A percentile compares a stretch with the other conserved stretches of the same genome.
phyloP scores from a whole-genome alignment of 1,284 basidiomycete species.

The Ustilago crameri region DNA sequence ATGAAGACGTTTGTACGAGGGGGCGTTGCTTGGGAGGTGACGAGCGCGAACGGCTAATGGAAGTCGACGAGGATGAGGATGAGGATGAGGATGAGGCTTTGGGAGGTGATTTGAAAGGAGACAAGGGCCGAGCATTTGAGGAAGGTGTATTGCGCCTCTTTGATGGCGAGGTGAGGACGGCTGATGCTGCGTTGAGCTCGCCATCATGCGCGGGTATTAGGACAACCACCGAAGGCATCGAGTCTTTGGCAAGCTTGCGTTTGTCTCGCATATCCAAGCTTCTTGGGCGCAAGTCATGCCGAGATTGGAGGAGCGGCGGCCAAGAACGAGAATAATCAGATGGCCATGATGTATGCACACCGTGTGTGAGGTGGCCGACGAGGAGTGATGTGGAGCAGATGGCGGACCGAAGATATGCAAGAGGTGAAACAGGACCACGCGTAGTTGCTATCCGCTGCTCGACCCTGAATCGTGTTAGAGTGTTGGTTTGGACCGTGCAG shows the following conservation, averaged over 20 bases:
- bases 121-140: not conserved
- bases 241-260: not conserved
- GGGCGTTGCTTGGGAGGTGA: not conserved
- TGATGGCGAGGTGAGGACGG: constrained; percentile 5
- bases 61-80: not conserved
- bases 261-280: constrained; percentile 17
- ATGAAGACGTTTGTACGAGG: not conserved
- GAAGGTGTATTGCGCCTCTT: not conserved
- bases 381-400: not conserved
- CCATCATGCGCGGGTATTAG: constrained; percentile 12
- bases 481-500: too few relatives aligned
- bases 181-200: not conserved
- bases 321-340: not conserved
- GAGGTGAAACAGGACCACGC: too few relatives aligned
- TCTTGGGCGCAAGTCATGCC: constrained; percentile 14
- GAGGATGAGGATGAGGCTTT: not conserved
- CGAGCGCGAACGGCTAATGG: not conserved
- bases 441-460: too few relatives aligned
- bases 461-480: too few relatives aligned
- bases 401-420: too few relatives aligned
- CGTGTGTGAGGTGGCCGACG: not conserved
- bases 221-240: constrained; percentile 30
- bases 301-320: constrained; percentile 1
- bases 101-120: not conserved
- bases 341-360: not conserved